phyloP scores from a whole-genome alignment of 169 alveolate species.

The Cryptosporidium sp. region DNA sequence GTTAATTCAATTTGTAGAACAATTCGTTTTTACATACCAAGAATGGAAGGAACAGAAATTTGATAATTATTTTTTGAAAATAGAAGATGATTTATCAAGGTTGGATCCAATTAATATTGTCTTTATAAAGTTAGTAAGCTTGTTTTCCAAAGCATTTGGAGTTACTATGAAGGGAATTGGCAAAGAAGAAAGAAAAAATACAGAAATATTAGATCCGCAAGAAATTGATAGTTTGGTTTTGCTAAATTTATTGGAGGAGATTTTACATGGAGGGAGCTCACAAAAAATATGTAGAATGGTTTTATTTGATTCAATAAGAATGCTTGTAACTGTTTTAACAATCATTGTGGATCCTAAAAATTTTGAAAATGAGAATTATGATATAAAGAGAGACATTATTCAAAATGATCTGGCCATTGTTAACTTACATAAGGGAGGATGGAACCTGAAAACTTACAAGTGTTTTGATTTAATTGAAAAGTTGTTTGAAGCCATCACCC shows the following conservation, averaged over 20 bases:
- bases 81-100: not conserved
- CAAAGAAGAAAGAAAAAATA: not conserved
- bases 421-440: not conserved
- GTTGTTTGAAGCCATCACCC: conserved; percentile 8
- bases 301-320: conserved; percentile 49
- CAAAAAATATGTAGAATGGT: not conserved
- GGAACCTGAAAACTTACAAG: not conserved
- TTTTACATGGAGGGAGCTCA: not conserved
- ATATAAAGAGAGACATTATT: conserved; percentile 36
- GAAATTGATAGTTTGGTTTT: conserved; percentile 1
- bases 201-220: not conserved
- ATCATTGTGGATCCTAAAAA: conserved; percentile 4
- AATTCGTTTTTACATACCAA: not conserved
- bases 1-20: not conserved
- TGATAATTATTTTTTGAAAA: not conserved
- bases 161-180: conserved; percentile 12
- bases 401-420: conserved; percentile 2
- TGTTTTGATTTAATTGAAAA: conserved; percentile 44
- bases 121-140: conserved; percentile 7
- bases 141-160: conserved; percentile 40
- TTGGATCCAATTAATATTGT: conserved; percentile 19
- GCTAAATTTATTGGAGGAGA: conserved; percentile 29
- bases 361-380: conserved; percentile 20
- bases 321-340: conserved; percentile 34
- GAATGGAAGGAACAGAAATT: not conserved